Conservation (phyloP, 2,329 filamentous ascomycete species). For the Penicillium sp. region DNA sequence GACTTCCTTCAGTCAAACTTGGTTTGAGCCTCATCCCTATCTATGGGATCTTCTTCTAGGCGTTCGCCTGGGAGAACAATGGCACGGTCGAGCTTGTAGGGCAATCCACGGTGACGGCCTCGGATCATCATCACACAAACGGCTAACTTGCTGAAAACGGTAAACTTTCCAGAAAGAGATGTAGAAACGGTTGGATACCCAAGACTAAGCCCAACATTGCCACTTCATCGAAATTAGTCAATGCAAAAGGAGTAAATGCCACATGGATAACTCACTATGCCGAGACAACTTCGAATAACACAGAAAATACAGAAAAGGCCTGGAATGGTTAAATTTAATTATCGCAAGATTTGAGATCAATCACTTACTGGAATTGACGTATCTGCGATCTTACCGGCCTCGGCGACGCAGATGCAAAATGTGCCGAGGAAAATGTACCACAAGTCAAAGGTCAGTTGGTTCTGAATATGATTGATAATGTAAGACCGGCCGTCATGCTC, state of each 20-base stretch:
- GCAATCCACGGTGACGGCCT: conserved; percentile 56
- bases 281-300: conserved; percentile 47
- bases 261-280: conserved; percentile 35
- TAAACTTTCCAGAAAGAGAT: conserved; percentile 47
- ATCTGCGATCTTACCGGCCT: conserved; percentile 39
- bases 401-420: conserved; percentile 59
- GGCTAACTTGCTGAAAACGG: conserved; percentile 53
- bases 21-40: background rate
- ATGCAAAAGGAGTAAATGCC: background rate
- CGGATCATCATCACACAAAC: conserved; percentile 57
- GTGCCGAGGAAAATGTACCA: conserved; percentile 63
- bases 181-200: conserved; percentile 32
- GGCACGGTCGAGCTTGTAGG: conserved; percentile 54
- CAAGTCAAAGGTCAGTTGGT: conserved; percentile 65
- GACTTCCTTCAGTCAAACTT: background rate
- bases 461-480: conserved; percentile 56
- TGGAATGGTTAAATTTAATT: conserved; percentile 1
- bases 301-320: conserved; percentile 56
- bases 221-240: conserved; percentile 18
- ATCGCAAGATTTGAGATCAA: background rate
- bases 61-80: conserved; percentile 33
- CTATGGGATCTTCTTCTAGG: background rate
- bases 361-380: conserved; percentile 26
- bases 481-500: conserved; percentile 40
- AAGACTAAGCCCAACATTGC: conserved; percentile 37